Base-by-base conservation (phyloP, 495 filamentous ascomycete species). In the Acidiella bohemica region DNA sequence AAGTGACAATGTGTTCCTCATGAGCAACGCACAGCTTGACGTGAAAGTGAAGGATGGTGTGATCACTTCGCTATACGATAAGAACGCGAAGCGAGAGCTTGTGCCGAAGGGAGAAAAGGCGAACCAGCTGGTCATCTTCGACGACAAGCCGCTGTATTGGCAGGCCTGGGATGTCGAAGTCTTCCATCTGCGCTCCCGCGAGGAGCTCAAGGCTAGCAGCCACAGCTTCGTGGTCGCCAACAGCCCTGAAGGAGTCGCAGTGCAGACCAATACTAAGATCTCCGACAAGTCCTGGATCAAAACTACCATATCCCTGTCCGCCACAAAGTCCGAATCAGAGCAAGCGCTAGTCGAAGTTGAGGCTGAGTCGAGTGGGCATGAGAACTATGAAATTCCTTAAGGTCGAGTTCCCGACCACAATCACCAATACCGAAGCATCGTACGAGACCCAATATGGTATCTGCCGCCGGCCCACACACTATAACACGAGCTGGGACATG, bases 151-250 rank as follows among this genome's bases (percentile, higher is more conserved):
- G 13, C 70, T 96, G 14, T 93, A 93, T 63, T 97, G 90, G 90
- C 88, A 97, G 63, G 90, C 87, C 1, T 97, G 90, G 90, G 90
- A 97, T 59, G 86, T 94, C 23, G 90, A 97, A 58, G 84, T 96
- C 32, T 97, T 80, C 64, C 90, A 96, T 46, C 71, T 94, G 17
- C 80, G 86, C 39, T 88, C 84, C 0, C 76, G 90, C 35, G 72
- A 81, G 48, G 83, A 83, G 51, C 64, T 97, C 4, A 53, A 65
- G 0, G 27, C 46, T 7, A 21, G 14, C 12, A 4, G 73, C 17
- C 66, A 72, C 46, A 82, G 80, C n/a, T 65, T 61, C 17, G 76
- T 95, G 34, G 51, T 67, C n/a, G 82, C 88, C 44, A 57, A 70
- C n/a, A 73, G 77, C 31, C 70, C 77, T 0, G 75, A 90, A 58